A percentile compares a stretch with the other conserved stretches of the same genome.
These are phyloP conservation scores for Marvania coccoides DNA, from an alignment of 139 green algal genomes.

Conservation along the genomic window DNA sequence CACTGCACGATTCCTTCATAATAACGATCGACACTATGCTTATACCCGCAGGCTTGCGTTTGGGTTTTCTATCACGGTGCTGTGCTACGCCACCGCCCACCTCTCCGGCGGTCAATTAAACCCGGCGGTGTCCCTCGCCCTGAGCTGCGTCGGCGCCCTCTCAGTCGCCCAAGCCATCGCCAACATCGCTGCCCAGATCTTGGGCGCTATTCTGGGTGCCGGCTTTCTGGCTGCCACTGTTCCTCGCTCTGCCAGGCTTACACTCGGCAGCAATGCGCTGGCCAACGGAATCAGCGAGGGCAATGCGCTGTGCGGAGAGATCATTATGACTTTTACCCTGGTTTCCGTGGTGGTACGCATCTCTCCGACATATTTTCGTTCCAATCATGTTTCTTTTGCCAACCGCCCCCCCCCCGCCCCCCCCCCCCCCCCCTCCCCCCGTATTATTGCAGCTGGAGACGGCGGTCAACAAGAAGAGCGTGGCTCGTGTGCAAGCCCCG, in stretches of 20 bases:
- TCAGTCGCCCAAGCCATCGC: background rate
- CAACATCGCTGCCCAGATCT: slow-evolving; percentile 1
- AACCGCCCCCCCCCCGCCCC: too few relatives aligned
- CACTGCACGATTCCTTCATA: too few relatives aligned
- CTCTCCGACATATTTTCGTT: too few relatives aligned
- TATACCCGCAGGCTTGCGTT: too few relatives aligned
- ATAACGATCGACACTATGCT: background rate
- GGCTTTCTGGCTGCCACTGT: slow-evolving; percentile 5
- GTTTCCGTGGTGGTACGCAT: background rate
- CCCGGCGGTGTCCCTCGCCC: background rate
- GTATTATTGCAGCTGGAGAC: slow-evolving; percentile 24
- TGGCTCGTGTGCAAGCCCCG: background rate
- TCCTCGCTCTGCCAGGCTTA: background rate
- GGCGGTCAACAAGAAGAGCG: slow-evolving; percentile 9
- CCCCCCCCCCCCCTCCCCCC: too few relatives aligned
- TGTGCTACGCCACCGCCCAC: background rate
- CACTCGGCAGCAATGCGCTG: background rate
- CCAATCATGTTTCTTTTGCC: too few relatives aligned
- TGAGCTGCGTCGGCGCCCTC: background rate
- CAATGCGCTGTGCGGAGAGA: slow-evolving; percentile 10
- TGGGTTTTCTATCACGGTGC: background rate
- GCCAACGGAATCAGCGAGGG: background rate
- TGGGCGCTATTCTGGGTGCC: slow-evolving; percentile 1
- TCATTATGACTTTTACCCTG: slow-evolving; percentile 11
- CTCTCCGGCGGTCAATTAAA: slow-evolving; percentile 5